Conservation (phyloP, 805 yeast species). For the Pichia membranifaciens region DNA sequence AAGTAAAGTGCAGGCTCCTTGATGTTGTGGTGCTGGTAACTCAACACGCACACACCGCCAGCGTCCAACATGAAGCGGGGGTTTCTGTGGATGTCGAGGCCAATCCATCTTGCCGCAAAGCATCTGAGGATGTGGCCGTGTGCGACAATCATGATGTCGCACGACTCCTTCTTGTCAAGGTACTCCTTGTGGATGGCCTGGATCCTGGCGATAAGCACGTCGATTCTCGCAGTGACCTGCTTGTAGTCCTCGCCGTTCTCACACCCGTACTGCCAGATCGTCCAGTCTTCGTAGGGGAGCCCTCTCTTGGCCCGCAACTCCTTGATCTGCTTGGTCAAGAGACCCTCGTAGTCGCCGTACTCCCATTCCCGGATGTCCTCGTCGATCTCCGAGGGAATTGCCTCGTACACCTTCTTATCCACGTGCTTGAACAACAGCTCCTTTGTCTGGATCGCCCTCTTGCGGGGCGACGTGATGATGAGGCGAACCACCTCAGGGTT, state of each 20-base stretch:
- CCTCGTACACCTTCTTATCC: slow-evolving; percentile 36
- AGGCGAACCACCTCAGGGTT: slow-evolving; percentile 57
- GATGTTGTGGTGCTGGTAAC: slow-evolving; percentile 79
- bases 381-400: slow-evolving; percentile 44
- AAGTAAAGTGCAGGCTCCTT: slow-evolving; percentile 82
- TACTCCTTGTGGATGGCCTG: slow-evolving; percentile 53
- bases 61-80: slow-evolving; percentile 87
- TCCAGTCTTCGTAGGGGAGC: slow-evolving; percentile 51
- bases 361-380: slow-evolving; percentile 91
- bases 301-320: slow-evolving; percentile 56
- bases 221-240: slow-evolving; percentile 67
- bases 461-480: slow-evolving; percentile 76
- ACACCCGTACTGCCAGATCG: slow-evolving; percentile 89
- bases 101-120: slow-evolving; percentile 85
- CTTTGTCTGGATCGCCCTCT: slow-evolving; percentile 71
- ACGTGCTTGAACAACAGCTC: slow-evolving; percentile 52
- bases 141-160: slow-evolving; percentile 79
- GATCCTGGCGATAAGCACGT: slow-evolving; percentile 60
- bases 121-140: slow-evolving; percentile 93
- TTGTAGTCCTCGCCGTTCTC: slow-evolving; percentile 75
- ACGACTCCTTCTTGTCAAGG: slow-evolving; percentile 42
- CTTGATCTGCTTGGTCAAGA: slow-evolving; percentile 59
- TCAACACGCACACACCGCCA: slow-evolving; percentile 89
- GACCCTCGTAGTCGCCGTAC: slow-evolving; percentile 93
- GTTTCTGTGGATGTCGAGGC: slow-evolving; percentile 48